Conservation (phyloP, 306 rosid species). For the Elaeagnus macrophylla region DNA sequence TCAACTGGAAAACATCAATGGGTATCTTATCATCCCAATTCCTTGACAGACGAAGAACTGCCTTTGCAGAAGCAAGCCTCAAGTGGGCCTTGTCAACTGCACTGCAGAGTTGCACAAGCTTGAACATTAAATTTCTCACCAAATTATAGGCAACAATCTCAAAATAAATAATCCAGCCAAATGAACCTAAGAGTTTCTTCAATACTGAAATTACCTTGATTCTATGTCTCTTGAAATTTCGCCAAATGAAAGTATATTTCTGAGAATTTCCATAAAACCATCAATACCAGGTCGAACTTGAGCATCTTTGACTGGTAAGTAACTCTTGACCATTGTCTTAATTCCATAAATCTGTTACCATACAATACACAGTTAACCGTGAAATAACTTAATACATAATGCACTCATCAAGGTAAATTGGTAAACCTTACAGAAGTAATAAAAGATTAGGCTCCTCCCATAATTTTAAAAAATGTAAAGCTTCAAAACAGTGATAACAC, state of each 20-base stretch:
- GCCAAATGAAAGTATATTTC: constrained; percentile 61
- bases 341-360: constrained; percentile 68
- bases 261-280: constrained; percentile 63
- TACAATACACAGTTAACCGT: not conserved
- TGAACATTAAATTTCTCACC: constrained; percentile 21
- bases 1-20: constrained; percentile 60
- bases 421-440: not conserved
- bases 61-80: constrained; percentile 93
- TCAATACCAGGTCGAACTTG: constrained; percentile 62
- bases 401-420: too few species aligned
- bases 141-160: not conserved
- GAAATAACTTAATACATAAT: not conserved
- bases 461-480: too few species aligned
- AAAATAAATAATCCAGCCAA: constrained; percentile 7
- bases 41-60: constrained; percentile 74
- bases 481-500: constrained; percentile 3
- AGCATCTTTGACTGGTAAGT: constrained; percentile 91
- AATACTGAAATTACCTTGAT: constrained; percentile 51
- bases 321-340: constrained; percentile 86
- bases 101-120: constrained; percentile 45
- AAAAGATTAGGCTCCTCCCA: not conserved
- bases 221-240: constrained; percentile 71
- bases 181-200: not conserved
- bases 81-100: constrained; percentile 86
- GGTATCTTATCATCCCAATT: constrained; percentile 92